Percentiles rank a stretch among this genome's conserved stretches.
These are phyloP conservation scores for Entomortierella lignicola DNA, from an alignment of 192 early-diverging fungal genomes.

Conservation along the genomic window DNA sequence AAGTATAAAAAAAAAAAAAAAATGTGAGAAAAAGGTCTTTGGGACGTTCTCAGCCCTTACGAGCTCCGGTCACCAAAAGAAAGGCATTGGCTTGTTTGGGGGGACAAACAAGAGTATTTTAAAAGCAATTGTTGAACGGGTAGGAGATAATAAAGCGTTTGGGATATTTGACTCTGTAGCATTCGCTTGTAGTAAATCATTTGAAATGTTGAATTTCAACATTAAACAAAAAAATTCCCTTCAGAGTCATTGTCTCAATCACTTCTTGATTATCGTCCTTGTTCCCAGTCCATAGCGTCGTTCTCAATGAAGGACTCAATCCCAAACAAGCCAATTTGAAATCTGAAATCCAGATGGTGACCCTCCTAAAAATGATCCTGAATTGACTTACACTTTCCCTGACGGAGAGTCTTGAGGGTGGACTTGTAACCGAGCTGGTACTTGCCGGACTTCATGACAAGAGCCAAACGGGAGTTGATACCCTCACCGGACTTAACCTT, in stretches of 20 bases:
- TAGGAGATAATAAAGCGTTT: not conserved
- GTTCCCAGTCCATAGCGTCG: not conserved
- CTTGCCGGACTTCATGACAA: slow-evolving; percentile 99
- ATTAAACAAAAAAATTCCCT: slow-evolving; percentile 6
- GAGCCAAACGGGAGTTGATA: slow-evolving; percentile 98
- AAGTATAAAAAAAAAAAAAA: slow-evolving; percentile 7
- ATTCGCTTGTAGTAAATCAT: not conserved
- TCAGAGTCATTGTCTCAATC: not conserved
- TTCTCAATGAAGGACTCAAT: not conserved
- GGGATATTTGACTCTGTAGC: not conserved
- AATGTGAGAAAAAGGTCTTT: slow-evolving; percentile 41
- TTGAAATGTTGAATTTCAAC: not conserved
- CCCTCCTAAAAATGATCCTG: slow-evolving; percentile 21
- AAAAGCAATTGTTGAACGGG: not conserved
- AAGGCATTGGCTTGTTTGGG: slow-evolving; percentile 21
- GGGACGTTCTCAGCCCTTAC: slow-evolving; percentile 59
- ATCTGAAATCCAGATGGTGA: not conserved
- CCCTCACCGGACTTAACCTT: slow-evolving; percentile 90
- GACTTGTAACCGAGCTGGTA: slow-evolving; percentile 98
- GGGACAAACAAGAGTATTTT: not conserved
- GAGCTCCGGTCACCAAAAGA: slow-evolving; percentile 58
- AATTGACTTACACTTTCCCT: slow-evolving; percentile 85
- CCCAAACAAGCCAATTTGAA: slow-evolving; percentile 39
- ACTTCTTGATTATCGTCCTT: not conserved
- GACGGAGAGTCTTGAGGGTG: slow-evolving; percentile 96